Percentiles rank a stretch among this genome's conserved stretches.
Evolutionary conservation across 1,284 basidiomycete genomes (phyloP).

Genomic region (Ceratobasidium sp.): DNA sequence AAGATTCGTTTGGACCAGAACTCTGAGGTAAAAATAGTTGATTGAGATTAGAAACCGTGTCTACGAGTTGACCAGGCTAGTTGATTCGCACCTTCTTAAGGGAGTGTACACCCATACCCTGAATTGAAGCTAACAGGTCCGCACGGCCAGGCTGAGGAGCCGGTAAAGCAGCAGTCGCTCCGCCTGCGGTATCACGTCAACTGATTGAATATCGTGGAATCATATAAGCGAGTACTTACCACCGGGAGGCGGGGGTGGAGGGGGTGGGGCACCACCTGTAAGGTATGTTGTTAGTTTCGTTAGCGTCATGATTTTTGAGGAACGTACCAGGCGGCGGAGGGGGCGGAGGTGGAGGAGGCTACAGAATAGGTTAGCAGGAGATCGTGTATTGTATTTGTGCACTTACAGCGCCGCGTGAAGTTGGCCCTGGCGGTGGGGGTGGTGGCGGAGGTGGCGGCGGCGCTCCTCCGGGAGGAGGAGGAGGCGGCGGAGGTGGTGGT

Average conservation of each 20-base stretch:
- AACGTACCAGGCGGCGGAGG: conserved; percentile 52
- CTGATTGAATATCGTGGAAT: background rate
- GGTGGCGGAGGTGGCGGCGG: conserved; percentile 48
- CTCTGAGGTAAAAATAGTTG: conserved; percentile 48
- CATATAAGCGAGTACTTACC: background rate
- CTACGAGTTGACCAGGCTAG: background rate
- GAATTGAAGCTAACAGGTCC: conserved; percentile 76
- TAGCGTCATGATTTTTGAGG: background rate
- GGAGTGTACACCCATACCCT: conserved; percentile 76
- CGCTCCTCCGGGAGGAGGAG: conserved; percentile 46
- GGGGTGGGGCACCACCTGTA: conserved; percentile 53
- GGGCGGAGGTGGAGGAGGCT: conserved; percentile 53
- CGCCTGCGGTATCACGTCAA: conserved; percentile 2
- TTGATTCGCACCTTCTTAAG: conserved; percentile 75
- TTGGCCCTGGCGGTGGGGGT: conserved; percentile 49
- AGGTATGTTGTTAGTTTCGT: conserved; percentile 8
- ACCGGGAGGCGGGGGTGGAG: conserved; percentile 58
- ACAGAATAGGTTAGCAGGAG: conserved; percentile 48
- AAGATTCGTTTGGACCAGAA: background rate
- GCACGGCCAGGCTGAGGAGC: conserved; percentile 61
- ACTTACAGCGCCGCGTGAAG: conserved; percentile 44
- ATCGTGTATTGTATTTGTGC: background rate
- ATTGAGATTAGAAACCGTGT: conserved; percentile 17
- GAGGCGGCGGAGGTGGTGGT: conserved; percentile 54
- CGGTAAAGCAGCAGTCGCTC: conserved; percentile 28